These are phyloP conservation scores for Colletotrichum noveboracense DNA, from an alignment of 2,329 filamentous ascomycete genomes.

Conservation along the genomic window DNA sequence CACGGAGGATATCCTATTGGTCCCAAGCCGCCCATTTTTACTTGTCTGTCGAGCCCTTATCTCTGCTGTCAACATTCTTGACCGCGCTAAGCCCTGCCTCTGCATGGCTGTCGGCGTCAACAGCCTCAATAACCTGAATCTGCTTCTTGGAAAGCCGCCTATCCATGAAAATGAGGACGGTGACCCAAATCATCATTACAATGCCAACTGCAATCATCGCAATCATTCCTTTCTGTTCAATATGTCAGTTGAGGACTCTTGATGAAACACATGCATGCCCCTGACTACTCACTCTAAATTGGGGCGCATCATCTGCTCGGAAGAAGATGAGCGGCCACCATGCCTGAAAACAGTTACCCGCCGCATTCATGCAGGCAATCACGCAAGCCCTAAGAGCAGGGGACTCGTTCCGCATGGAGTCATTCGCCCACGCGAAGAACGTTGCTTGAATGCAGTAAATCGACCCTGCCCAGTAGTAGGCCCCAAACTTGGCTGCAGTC, in stretches of 20 bases:
- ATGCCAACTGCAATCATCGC: background rate
- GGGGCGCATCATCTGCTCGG: background rate
- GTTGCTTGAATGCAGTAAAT: background rate
- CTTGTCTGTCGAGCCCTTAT: background rate
- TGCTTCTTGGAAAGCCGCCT: background rate
- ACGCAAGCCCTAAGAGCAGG: background rate
- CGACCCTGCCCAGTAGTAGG: background rate
- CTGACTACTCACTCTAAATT: background rate
- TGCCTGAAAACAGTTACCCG: background rate
- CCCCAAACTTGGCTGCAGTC: background rate
- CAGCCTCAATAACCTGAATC: background rate
- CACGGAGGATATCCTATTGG: background rate
- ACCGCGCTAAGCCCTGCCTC: background rate
- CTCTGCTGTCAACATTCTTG: background rate
- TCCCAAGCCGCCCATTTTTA: background rate
- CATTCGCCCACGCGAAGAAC: constrained; percentile 3
- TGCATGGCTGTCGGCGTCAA: background rate
- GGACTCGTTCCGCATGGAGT: background rate
- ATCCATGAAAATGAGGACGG: background rate
- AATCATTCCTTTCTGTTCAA: background rate
- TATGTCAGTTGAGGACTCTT: background rate
- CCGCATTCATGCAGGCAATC: constrained; percentile 4
- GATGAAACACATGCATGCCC: background rate
- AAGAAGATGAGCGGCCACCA: constrained; percentile 1
- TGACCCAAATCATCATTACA: background rate